Base-by-base conservation (phyloP, 768 basidiomycete species). In the Xerocomus spinulosus region DNA sequence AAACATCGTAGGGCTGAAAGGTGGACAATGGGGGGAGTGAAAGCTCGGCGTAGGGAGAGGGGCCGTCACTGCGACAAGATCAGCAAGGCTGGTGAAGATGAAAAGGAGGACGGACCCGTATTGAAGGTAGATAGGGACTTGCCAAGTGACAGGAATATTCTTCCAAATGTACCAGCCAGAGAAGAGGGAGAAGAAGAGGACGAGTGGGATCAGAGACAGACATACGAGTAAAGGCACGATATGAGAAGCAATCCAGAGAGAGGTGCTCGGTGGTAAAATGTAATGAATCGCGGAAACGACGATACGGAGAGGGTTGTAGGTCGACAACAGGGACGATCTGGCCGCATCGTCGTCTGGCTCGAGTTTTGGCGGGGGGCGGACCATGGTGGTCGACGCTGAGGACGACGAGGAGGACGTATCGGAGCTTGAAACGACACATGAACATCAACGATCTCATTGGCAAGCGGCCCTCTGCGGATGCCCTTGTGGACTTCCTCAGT, bases 81-180 rank as follows among this genome's bases (percentile, higher is more conserved):
- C 38, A 58, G 45, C 35, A 50, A 17, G 26, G 4, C 35, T 5
- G 26, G 29, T 30, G 29, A 25, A 41, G 18, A 20, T 4, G 12
- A 20, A 24, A 23, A 32, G 49, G 44, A 35, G 50, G 23, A 61
- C 80, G 32, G 64, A 90, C 89, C 89, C 89, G 54, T 91, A 92
- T 71, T 90, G 87, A 17, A 92, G 71, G 62, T 82, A 80, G 18
- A 89, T 50, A 13, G 81, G 77, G 10, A 76, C 66, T 49, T 82
- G 73, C 90, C 90, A 92, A 26, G 79, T 75, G 5, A 80, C 76
- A 12, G 87, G 83, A 5, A 82, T 72, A 54, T 70, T 85, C 53
- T 71, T 80, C 86, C 88, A 90, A 4, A 92, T 85, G 42, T 81
- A 65, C 70, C 77, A 81, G 3, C 89, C 89, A 9, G 88, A 83